These are phyloP conservation scores for Agaricus sinodeliciosus DNA, from an alignment of 768 basidiomycete genomes.

Conservation along the genomic window DNA sequence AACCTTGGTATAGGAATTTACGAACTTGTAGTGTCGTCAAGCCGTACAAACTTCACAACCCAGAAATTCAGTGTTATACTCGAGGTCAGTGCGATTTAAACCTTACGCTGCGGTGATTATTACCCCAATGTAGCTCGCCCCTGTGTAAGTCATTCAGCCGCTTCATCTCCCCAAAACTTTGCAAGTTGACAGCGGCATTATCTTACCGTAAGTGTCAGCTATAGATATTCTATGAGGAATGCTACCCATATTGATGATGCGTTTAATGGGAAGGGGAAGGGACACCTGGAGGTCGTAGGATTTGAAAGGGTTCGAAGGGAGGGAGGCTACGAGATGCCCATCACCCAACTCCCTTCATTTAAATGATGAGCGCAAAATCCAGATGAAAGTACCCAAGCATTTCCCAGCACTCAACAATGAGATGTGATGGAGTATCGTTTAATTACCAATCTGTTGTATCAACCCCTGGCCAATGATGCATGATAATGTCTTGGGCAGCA, in stretches of 20 bases:
- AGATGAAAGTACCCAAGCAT: too few relatives aligned
- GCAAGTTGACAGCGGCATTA: neutral
- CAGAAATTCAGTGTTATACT: neutral
- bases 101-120: conserved; percentile 26
- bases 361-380: too few relatives aligned
- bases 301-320: neutral
- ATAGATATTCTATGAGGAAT: conserved; percentile 6
- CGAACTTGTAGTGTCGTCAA: conserved; percentile 28
- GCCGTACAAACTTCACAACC: conserved; percentile 24
- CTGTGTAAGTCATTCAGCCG: conserved; percentile 1
- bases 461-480: too few relatives aligned
- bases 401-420: too few relatives aligned
- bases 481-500: too few relatives aligned
- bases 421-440: too few relatives aligned
- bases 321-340: neutral
- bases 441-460: too few relatives aligned
- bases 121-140: conserved; percentile 23
- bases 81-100: neutral
- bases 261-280: neutral
- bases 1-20: neutral
- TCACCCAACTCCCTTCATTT: neutral
- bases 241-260: neutral
- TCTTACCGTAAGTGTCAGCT: conserved; percentile 19
- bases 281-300: neutral
- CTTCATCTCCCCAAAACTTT: neutral